These are phyloP conservation scores for Ophiostoma himal-ulmi DNA, from an alignment of 2,329 filamentous ascomycete genomes.

Conservation along the genomic window DNA sequence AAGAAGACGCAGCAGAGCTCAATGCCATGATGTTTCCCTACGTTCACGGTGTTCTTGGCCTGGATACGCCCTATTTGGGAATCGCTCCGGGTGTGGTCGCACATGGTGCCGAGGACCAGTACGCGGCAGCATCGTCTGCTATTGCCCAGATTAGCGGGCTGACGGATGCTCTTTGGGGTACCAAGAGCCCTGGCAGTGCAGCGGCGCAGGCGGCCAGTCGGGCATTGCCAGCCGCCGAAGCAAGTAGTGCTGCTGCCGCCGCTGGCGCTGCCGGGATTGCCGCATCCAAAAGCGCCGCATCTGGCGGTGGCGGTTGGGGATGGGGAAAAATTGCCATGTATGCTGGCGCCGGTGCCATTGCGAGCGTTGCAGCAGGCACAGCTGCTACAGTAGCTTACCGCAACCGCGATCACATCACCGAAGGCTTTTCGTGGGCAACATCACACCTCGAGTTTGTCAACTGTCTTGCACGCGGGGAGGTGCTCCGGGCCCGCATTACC, in stretches of 20 bases:
- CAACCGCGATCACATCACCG: slow-evolving; percentile 71
- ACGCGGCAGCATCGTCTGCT: slow-evolving; percentile 65
- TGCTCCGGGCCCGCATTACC: slow-evolving; percentile 68
- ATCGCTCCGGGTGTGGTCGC: slow-evolving; percentile 78
- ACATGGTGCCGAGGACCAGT: slow-evolving; percentile 79
- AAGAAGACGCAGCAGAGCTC: slow-evolving; percentile 35
- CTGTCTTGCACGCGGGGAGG: slow-evolving; percentile 76
- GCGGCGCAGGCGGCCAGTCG: slow-evolving; percentile 18
- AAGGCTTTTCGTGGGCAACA: slow-evolving; percentile 74
- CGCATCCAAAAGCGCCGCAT: not conserved
- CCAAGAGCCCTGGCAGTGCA: slow-evolving; percentile 31
- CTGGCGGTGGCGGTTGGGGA: slow-evolving; percentile 51
- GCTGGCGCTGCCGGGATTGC: slow-evolving; percentile 26
- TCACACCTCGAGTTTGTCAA: slow-evolving; percentile 93
- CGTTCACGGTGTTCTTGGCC: slow-evolving; percentile 82
- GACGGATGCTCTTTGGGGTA: slow-evolving; percentile 62
- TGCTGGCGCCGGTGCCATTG: slow-evolving; percentile 67
- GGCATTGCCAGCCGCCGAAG: not conserved
- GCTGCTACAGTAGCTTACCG: slow-evolving; percentile 81
- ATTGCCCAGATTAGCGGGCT: slow-evolving; percentile 61
- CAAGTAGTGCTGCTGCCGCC: not conserved
- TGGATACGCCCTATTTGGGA: slow-evolving; percentile 88
- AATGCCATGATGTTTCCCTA: slow-evolving; percentile 84
- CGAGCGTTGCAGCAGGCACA: slow-evolving; percentile 58
- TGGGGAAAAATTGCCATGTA: slow-evolving; percentile 84